These are phyloP conservation scores for Dendryphion nanum DNA, from an alignment of 2,329 filamentous ascomycete species.

Conservation along the genomic window DNA sequence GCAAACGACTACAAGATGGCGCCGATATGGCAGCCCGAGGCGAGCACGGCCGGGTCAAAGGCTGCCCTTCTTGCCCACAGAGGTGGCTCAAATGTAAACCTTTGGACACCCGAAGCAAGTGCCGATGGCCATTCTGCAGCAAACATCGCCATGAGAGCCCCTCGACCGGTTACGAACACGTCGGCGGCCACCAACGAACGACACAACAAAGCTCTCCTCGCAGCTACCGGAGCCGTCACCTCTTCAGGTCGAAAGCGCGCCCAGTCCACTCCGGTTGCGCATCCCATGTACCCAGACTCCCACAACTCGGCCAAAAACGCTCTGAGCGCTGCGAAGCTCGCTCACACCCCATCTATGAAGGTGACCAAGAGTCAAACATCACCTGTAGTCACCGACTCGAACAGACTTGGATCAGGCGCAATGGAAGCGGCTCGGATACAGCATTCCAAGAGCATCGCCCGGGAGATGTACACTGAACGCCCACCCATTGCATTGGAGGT, in stretches of 20 bases:
- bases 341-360: slow-evolving; percentile 50
- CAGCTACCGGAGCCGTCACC: slow-evolving; percentile 75
- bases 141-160: slow-evolving; percentile 61
- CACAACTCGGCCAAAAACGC: slow-evolving; percentile 65
- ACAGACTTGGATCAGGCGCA: slow-evolving; percentile 46
- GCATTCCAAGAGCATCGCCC: slow-evolving; percentile 67
- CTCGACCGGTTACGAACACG: slow-evolving; percentile 37
- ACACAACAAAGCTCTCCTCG: slow-evolving; percentile 66
- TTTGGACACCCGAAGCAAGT: slow-evolving; percentile 52
- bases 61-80: slow-evolving; percentile 68
- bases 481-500: slow-evolving; percentile 71
- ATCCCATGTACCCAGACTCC: slow-evolving; percentile 54
- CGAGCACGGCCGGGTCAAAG: slow-evolving; percentile 67
- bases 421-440: slow-evolving; percentile 62
- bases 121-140: slow-evolving; percentile 66
- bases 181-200: slow-evolving; percentile 51
- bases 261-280: slow-evolving; percentile 55
- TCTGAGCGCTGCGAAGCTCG: slow-evolving; percentile 69
- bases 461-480: slow-evolving; percentile 74
- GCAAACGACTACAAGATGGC: slow-evolving; percentile 62
- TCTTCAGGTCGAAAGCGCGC: slow-evolving; percentile 57
- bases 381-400: slow-evolving; percentile 19
- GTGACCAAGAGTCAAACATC: slow-evolving; percentile 14
- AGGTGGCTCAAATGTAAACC: slow-evolving; percentile 51
- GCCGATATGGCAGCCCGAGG: slow-evolving; percentile 63